Conservation (phyloP, 2,329 filamentous ascomycete species). For the Fusarium sp. region DNA sequence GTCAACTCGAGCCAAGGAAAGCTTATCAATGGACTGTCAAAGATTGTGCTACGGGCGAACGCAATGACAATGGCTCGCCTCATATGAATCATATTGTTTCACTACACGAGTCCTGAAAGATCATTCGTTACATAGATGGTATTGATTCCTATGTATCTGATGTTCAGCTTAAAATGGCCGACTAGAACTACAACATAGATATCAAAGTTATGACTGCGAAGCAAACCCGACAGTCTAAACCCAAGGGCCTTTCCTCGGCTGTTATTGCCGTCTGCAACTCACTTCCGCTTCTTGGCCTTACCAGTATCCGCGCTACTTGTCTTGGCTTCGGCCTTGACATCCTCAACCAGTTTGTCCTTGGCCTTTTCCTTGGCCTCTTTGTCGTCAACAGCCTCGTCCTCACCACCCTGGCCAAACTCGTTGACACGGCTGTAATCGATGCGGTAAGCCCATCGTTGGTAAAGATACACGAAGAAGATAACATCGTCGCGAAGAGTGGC, state of each 20-base stretch:
- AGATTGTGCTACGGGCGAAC: neutral
- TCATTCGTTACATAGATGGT: neutral
- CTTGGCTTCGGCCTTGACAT: conserved; percentile 54
- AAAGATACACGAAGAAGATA: conserved; percentile 98
- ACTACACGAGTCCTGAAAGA: neutral
- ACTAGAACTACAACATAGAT: neutral
- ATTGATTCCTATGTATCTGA: neutral
- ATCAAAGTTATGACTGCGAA: neutral
- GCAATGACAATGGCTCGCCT: neutral
- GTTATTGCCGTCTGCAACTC: conserved; percentile 5
- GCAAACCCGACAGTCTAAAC: neutral
- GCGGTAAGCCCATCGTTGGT: conserved; percentile 93
- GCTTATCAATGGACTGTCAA: neutral
- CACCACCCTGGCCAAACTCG: conserved; percentile 98
- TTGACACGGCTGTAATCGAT: conserved; percentile 93
- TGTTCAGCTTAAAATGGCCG: neutral
- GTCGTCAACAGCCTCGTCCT: conserved; percentile 85
- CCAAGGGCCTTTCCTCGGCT: neutral
- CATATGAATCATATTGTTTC: neutral
- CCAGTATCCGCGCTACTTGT: conserved; percentile 62
- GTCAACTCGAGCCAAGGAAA: neutral
- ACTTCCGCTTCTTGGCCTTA: conserved; percentile 57
- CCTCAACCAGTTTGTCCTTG: conserved; percentile 53
- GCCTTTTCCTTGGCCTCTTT: conserved; percentile 57
- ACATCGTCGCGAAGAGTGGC: conserved; percentile 94